Base-by-base conservation (phyloP, 345 rosid genomes). In the Erucastrum elatum region DNA sequence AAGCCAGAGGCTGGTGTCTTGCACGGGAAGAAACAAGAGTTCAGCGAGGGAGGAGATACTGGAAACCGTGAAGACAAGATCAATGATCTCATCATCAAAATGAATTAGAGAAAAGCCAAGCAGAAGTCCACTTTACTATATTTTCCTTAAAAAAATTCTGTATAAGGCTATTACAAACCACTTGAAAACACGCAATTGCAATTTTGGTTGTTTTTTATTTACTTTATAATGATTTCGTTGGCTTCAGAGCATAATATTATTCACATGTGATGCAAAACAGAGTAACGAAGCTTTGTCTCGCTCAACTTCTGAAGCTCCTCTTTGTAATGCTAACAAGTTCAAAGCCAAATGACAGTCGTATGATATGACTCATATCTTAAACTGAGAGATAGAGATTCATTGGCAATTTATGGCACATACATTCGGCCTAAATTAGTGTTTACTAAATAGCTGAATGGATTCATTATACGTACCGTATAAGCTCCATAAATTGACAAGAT, bases 31-130 rank as follows among this genome's bases (percentile, higher is more conserved):
- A 95, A 87, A 81, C 86, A 85, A 29, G 30, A 58, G 0, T 93
- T 72, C 87, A 90, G 82, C 81, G 91, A 87, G 0, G 99, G 97
- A 0, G 99, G 99, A 34, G 99, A 95, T 70, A 68, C 90, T 2
- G 96, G 98, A 60, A 82, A 89, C 72, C 93, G 99, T 0, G 94
- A 87, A 81, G 92, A 91, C 16, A 77, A 84, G 74, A 95, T 95
- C 84, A 92, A 90, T 59, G 97, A 92, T 61, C 70, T 92, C 68
- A 88, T 94, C 78, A 71, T 70, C 74, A 89, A 86, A 85, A 86
- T 94, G 98, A 94, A 89, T 41, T 94, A 87, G 83, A 34, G n/a
- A 51, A 29, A 4, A 65, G 37, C 62, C 61, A 7, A 30, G 35
- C 37, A 35, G 4, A 25, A 7, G 13, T 0, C 4, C 56, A 64